Evolutionary conservation across 192 early-diverging fungal species (phyloP), one percentile per base, ranked within the genome.

Genomic region (Coemansia guatemalensis): DNA sequence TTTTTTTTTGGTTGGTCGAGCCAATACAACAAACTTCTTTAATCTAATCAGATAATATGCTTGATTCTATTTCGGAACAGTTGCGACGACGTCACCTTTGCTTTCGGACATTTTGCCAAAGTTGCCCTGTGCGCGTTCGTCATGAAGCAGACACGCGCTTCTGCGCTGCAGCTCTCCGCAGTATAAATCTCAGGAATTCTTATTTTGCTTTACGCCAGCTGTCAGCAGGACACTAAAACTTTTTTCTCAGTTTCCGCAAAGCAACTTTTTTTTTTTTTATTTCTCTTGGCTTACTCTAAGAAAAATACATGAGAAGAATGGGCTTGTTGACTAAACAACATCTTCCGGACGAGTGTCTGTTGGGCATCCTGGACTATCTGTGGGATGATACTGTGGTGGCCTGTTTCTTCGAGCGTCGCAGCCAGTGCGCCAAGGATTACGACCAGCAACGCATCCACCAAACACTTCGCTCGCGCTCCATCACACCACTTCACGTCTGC

Each of bases 371-470:
- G 20, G 65, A 60, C 33, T 67, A 62, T 29, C 62, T 74, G 47
- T 80, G 77, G 77, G 56, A 66, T 39, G 53, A 67, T 33, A 51
- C 26, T 3, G 12, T 58, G 12, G 33, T 54, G 1, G 21, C 25
- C 18, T 21, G 48, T 48, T 80, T 80, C 61, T 41, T 64, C 24
- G 58, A 62, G 25, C 61, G 68, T 2, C 68, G 58, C 14, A 62
- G 72, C 26, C 64, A 60, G 33, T 56, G 54, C 17, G 58, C 64
- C 4, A 47, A 26, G 14, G 68, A 64, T 54, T 74, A 80, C 49
- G 77, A 80, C 72, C 77, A 80, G n/a, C 56, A 57, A 8, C 68
- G 50, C 30, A 53, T 71, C 21, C 72, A 80, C 35, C 64, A 33
- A 11, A 20, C 24, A 0, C 68, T 74, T 12, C 41, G 58, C 8